Evolutionary conservation across 2,329 filamentous ascomycete genomes (phyloP).

Genomic region (Trichophyton benhamiae): DNA sequence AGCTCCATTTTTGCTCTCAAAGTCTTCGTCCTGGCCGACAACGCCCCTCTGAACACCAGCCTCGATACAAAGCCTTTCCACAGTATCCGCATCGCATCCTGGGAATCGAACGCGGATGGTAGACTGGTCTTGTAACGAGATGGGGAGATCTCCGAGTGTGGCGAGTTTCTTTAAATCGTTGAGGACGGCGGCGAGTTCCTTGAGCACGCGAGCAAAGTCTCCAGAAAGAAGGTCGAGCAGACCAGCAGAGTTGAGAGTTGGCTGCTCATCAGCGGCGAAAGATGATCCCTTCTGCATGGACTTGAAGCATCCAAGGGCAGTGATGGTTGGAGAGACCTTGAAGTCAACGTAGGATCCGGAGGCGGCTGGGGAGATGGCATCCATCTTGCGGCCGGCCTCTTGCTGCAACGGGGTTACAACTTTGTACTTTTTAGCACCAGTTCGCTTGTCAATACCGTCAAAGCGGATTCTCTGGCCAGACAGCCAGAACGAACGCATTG

Average conservation of each 20-base stretch:
- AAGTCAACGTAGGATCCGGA: slow-evolving; percentile 85
- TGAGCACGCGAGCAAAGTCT: slow-evolving; percentile 77
- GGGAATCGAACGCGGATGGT: slow-evolving; percentile 75
- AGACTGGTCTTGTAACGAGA: slow-evolving; percentile 56
- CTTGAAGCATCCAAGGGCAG: slow-evolving; percentile 62
- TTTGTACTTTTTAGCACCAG: slow-evolving; percentile 68
- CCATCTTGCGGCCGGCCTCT: slow-evolving; percentile 56
- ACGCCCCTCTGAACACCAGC: slow-evolving; percentile 70
- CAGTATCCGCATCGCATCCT: slow-evolving; percentile 71
- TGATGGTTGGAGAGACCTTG: slow-evolving; percentile 75
- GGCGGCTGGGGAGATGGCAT: slow-evolving; percentile 37
- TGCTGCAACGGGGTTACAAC: slow-evolving; percentile 63
- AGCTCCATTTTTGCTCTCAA: slow-evolving; percentile 54
- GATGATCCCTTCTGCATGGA: slow-evolving; percentile 24
- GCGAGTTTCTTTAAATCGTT: slow-evolving; percentile 71
- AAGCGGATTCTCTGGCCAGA: slow-evolving; percentile 81
- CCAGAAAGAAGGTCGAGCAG: slow-evolving; percentile 73
- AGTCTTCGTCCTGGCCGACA: slow-evolving; percentile 66
- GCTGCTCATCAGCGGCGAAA: slow-evolving; percentile 28
- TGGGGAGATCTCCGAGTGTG: slow-evolving; percentile 67
- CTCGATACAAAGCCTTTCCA: slow-evolving; percentile 75
- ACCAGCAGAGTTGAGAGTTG: slow-evolving; percentile 66
- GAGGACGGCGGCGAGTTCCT: slow-evolving; percentile 67
- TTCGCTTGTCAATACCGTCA: slow-evolving; percentile 56
- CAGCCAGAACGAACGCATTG: slow-evolving; percentile 83